Evolutionary conservation across 108 stramenopile genomes (phyloP), one percentile per base, ranked within the genome.

Genomic region (Discostella stelligeroides): DNA sequence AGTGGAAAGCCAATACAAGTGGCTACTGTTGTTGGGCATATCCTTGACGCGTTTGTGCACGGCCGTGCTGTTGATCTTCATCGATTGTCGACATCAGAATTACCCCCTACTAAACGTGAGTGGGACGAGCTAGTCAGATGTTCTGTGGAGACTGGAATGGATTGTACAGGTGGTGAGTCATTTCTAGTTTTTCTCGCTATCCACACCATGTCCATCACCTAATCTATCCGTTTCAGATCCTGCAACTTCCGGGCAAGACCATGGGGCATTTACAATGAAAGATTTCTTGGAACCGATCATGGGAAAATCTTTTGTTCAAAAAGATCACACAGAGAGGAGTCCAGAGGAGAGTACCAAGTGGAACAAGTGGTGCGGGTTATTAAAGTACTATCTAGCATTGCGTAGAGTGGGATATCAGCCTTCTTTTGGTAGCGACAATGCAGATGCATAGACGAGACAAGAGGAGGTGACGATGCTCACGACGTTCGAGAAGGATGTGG

Each of bases 321-420:
- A 76, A 28, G 81, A 84, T 15, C 84, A 68, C 69, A 82, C 87
- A 11, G 83, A 87, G 29, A 55, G 90, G 29, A 80, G 75, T 21
- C 75, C 77, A 4, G 63, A 68, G 15, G 88, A 85, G 21, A 81
- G 54, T 42, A 63, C 39, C 10, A 60, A 60, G 21, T 89, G 81
- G 51, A 40, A 39, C 15, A 60, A 80, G 13, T 92, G 91, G 91
- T 85, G 77, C 48, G 57, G 66, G 14, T 23, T 28, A 14, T 54
- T 88, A 66, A 86, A 88, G 39, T 92, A 87, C 87, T 92, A 88
- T 63, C 61, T 81, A n/a, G 61, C 80, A 5, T 62, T 92, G 15
- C 68, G 76, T 25, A 82, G 88, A 45, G 61, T 60, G 23, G 78
- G 78, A n/a, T 73, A 70, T 60, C 70, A 72, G 51, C 91, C 91